phyloP scores from a whole-genome alignment of 169 alveolate genomes.

The Plasmodium fragile region DNA sequence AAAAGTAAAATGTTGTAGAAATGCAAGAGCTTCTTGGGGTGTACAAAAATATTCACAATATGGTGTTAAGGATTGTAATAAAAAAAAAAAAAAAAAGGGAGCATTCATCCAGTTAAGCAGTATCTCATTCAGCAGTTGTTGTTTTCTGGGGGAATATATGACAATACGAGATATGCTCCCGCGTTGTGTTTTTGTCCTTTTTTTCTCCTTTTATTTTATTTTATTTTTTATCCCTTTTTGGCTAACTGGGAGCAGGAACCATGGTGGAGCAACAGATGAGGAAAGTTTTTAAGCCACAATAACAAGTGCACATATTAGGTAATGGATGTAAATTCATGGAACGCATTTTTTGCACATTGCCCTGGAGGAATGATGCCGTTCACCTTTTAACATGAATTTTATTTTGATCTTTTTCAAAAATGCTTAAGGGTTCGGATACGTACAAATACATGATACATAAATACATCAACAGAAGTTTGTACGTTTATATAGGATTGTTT shows the following conservation, averaged over 20 bases:
- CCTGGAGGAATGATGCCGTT: not conserved
- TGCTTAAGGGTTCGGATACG: not conserved
- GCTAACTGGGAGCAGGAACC: not conserved
- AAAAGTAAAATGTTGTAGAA: not conserved
- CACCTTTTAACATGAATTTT: not conserved
- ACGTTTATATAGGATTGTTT: not conserved
- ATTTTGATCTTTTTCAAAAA: not conserved
- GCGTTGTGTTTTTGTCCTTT: not conserved
- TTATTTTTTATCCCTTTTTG: not conserved
- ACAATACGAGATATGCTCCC: not conserved
- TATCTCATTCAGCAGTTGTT: not conserved
- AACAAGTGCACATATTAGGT: not conserved
- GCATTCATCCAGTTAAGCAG: not conserved
- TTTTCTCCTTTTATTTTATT: not conserved
- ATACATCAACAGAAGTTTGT: not conserved
- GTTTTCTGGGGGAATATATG: not conserved
- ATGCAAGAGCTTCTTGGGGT: not conserved
- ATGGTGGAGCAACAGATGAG: not conserved
- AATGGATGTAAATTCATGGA: slow-evolving; percentile 1
- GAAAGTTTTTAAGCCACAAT: not conserved
- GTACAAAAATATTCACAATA: not conserved
- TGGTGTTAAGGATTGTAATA: not conserved
- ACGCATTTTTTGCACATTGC: not conserved
- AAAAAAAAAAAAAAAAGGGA: not conserved
- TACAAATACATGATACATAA: not conserved